Base-by-base conservation (phyloP, 2,329 filamentous ascomycete species). In the Cryoendolithus antarcticus region DNA sequence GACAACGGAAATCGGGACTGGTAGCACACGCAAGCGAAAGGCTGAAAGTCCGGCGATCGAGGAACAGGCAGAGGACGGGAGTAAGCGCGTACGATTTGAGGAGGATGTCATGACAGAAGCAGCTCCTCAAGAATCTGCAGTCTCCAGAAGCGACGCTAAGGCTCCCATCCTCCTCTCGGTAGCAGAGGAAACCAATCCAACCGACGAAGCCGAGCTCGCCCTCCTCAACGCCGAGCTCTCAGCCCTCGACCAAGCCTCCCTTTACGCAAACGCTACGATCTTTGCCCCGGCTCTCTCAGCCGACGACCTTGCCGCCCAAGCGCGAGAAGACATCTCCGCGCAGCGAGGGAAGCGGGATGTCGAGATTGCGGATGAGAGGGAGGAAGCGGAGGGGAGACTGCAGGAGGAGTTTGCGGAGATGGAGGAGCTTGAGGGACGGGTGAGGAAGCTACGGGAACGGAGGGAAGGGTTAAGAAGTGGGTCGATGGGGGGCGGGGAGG, bases 191-290 rank as follows among this genome's bases (percentile, higher is more conserved):
- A 62, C 62, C 40, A 71, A 12, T n/a, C 29, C 28, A 15, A 30
- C 32, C 31, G 30, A 39, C 71, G 45, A 44, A 31, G 63, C 68
- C 9, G 62, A 64, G 31, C 62, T 84, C 6, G 77, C 83, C 2
- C 83, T 84, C 6, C 93, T 93, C 55, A 81, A 94, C 57, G 82
- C 82, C 3, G 84, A 93, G 39, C 77, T 93, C 40, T 80, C 77
- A 6, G 48, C 46, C 11, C 41, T 56, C 35, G 54, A 57, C 39
- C 30, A 32, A 33, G 40, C 38, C 11, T 54, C 58, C 62, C 45
- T 12, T 38, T 44, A 35, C 29, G 47, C 10, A 31, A 48, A 52
- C 32, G 62, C 63, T 4, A 62, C 63, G 4, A 66, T 70, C 35
- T 61, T 63, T 38, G 58, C 65, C 4, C 63, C 64, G 6, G 63